Evolutionary conservation across 2,329 filamentous ascomycete genomes (phyloP).

Genomic region (Thielaviopsis punctulata): DNA sequence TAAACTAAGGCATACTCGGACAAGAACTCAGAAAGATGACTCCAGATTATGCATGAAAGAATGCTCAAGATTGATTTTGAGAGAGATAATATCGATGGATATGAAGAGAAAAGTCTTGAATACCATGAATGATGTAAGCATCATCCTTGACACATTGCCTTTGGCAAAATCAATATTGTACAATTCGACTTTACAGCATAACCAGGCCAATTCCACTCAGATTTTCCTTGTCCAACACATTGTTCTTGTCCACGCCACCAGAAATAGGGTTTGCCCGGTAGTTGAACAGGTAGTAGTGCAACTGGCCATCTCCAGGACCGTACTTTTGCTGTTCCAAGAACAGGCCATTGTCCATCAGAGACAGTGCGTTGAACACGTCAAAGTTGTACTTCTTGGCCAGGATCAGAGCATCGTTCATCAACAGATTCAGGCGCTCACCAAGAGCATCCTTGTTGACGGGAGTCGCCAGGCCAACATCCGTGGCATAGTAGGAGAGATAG

Average conservation of each 20-base stretch:
- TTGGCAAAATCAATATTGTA: too few relatives aligned
- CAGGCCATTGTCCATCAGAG: conserved; percentile 80
- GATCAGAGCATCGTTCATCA: conserved; percentile 75
- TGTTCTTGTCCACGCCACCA: conserved; percentile 68
- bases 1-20: too few relatives aligned
- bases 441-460: conserved; percentile 39
- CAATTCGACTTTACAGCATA: conserved; percentile 35
- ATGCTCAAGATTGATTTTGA: too few relatives aligned
- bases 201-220: conserved; percentile 83
- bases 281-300: conserved; percentile 97
- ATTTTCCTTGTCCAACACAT: conserved; percentile 57
- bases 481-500: conserved; percentile 95
- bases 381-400: conserved; percentile 71
- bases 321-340: conserved; percentile 93
- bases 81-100: too few relatives aligned
- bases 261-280: conserved; percentile 75
- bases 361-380: conserved; percentile 93
- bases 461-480: conserved; percentile 52
- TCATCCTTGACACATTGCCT: too few relatives aligned
- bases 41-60: too few relatives aligned
- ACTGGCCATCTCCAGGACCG: conserved; percentile 78
- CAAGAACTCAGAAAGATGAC: too few relatives aligned
- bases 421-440: conserved; percentile 60
- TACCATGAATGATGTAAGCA: too few relatives aligned
- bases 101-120: too few relatives aligned